These are phyloP conservation scores for Pleodorina starrii DNA, from an alignment of 139 green algal species.

Conservation along the genomic window DNA sequence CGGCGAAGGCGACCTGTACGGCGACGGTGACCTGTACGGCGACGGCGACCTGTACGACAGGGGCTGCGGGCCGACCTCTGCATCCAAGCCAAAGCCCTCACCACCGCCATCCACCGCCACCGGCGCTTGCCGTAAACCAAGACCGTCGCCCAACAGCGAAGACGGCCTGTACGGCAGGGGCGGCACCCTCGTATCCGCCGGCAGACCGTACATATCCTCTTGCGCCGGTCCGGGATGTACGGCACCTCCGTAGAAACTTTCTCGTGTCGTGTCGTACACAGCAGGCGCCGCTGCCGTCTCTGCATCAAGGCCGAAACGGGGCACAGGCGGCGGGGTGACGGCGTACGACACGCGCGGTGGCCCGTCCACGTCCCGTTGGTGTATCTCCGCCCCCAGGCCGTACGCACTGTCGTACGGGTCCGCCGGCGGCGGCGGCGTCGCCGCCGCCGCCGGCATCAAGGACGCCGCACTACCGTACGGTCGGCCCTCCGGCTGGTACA, in stretches of 20 bases:
- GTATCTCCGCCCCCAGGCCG: background rate
- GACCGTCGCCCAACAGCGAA: background rate
- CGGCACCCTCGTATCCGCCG: background rate
- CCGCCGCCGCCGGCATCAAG: no score
- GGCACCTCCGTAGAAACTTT: background rate
- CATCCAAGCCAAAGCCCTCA: conserved; percentile 19
- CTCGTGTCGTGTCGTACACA: background rate
- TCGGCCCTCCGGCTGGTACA: background rate
- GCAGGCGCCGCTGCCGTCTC: background rate
- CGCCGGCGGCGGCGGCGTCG: no score
- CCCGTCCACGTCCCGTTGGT: background rate
- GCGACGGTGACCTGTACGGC: background rate
- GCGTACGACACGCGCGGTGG: background rate
- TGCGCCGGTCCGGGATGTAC: background rate
- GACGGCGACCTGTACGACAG: background rate
- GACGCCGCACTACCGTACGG: no score
- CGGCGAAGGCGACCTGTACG: background rate
- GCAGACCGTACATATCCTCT: background rate
- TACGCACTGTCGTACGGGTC: background rate
- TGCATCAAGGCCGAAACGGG: background rate
- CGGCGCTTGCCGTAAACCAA: background rate
- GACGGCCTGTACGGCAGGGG: background rate
- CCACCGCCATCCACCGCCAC: no score
- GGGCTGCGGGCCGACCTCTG: background rate
- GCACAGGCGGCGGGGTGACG: background rate